These are phyloP conservation scores for Penicillium odoratum DNA, from an alignment of 495 filamentous ascomycete genomes.

Conservation along the genomic window DNA sequence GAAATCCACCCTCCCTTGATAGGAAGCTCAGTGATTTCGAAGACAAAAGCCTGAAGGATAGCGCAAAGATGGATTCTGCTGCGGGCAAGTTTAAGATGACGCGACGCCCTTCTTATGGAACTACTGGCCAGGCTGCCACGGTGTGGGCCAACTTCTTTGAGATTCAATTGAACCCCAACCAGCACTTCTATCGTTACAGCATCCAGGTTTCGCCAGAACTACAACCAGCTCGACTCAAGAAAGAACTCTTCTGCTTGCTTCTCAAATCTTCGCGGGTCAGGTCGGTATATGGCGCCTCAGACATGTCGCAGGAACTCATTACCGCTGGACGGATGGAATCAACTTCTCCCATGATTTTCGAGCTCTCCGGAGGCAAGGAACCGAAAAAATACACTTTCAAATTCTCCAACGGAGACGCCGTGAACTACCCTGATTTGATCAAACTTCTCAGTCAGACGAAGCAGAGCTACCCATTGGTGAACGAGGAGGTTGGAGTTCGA, in stretches of 20 bases:
- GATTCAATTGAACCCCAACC: slow-evolving; percentile 15
- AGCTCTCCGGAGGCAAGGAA: background rate
- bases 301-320: slow-evolving; percentile 19
- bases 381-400: background rate
- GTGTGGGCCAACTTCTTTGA: slow-evolving; percentile 51
- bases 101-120: slow-evolving; percentile 45
- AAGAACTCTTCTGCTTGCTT: slow-evolving; percentile 10
- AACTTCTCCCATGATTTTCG: background rate
- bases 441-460: background rate
- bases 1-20: background rate
- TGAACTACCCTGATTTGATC: background rate
- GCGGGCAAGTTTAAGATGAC: slow-evolving; percentile 16
- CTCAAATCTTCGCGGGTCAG: background rate
- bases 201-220: slow-evolving; percentile 13
- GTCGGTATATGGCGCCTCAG: slow-evolving; percentile 10
- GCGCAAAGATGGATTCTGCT: background rate
- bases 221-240: slow-evolving; percentile 1
- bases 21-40: background rate
- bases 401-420: background rate
- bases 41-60: slow-evolving; percentile 1
- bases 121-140: slow-evolving; percentile 28
- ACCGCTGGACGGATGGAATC: background rate
- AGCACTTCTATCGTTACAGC: slow-evolving; percentile 15
- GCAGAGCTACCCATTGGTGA: background rate
- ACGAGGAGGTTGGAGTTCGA: slow-evolving; percentile 32